Base-by-base conservation (phyloP, 2,329 filamentous ascomycete species). In the Sphaerulina populicola region DNA sequence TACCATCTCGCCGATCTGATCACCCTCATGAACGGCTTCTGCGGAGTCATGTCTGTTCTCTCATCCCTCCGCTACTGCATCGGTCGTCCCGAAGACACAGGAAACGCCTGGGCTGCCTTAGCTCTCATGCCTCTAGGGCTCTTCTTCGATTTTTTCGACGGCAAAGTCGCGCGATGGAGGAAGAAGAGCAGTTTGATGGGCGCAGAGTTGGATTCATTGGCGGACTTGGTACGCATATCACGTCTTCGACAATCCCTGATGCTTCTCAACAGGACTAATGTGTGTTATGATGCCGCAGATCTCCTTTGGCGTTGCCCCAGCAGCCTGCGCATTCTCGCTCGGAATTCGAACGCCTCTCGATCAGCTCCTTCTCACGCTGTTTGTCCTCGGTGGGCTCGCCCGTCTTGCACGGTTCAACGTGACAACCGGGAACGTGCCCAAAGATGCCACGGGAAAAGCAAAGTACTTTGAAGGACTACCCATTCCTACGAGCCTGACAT, bases 81-180 rank as follows among this genome's bases (percentile, higher is more conserved):
- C 56, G 83, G 83, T 56, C 49, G 54, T 9, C 57, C 62, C 2
- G 80, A 85, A 58, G 74, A 85, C 49, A 75, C 81, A 61, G 75
- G 74, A 47, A 85, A 88, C 62, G 74, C 96, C 49, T 97, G 87
- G 79, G 73, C 83, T 31, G 90, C 93, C 1, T 80, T 98, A 44
- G 80, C 75, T 4, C 88, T 96, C 70, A 86, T 97, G 70, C 91
- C 91, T 0, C 87, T 96, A 53, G 90, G 89, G 4, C 76, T 97
- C 10, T 96, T 97, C 75, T 97, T 97, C 69, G 93, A 98, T 71
- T 94, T 95, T 67, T 88, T 97, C 78, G 93, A 98, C 69, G 93
- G 93, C 66, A 93, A 90, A 68, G 90, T 98, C 50, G 93, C 93
- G 57, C 79, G 93, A 59, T 97, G 93, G 93, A 82, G 93, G 68